Evolutionary conservation across 1,139 yeast genomes (phyloP), one percentile per base, ranked within the genome.

Genomic region (Debaryomyces subglobosus): DNA sequence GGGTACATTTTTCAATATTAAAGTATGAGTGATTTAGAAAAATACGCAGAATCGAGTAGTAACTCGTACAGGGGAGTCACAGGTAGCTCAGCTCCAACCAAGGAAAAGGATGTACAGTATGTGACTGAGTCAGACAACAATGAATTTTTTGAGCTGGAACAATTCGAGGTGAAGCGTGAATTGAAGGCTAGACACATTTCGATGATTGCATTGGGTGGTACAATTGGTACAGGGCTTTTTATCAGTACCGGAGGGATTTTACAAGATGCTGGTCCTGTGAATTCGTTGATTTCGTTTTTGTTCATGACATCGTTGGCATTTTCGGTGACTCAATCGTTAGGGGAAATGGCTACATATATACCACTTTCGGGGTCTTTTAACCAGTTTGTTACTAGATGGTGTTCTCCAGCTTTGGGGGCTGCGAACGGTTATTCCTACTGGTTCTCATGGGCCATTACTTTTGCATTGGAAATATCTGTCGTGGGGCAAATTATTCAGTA

Each of bases 401-500:
- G 81, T 48, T 81, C 87, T 9, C 86, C 85, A 25, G 82, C 91
- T 8, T 71, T 86, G 49, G 95, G 96, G 53, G 89, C 88, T 49
- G 84, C 95, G 42, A 84, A 85, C 58, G 95, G 94, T 48, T 89
- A 89, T 82, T 77, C 83, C 69, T 90, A 89, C 65, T 88, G 94
- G 92, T 88, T 87, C 67, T 81, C 88, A 18, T 89, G 95, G 94
- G 89, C 90, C 47, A 84, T 86, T 55, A 87, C 96, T 2, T 87
- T 82, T 68, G 89, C 96, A 5, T 81, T 89, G 51, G 96, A 89
- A 68, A 72, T 89, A 49, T 85, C 92, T 13, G 89, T 89, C 23
- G 84, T 86, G 32, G 92, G 95, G 20, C 89, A 86, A 66, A 79
- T 89, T 46, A 80, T 89, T 51, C 74, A 83, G 63, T 85, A 77